Evolutionary conservation across 2,329 filamentous ascomycete genomes (phyloP).

Genomic region (Lasiodiplodia sp.): DNA sequence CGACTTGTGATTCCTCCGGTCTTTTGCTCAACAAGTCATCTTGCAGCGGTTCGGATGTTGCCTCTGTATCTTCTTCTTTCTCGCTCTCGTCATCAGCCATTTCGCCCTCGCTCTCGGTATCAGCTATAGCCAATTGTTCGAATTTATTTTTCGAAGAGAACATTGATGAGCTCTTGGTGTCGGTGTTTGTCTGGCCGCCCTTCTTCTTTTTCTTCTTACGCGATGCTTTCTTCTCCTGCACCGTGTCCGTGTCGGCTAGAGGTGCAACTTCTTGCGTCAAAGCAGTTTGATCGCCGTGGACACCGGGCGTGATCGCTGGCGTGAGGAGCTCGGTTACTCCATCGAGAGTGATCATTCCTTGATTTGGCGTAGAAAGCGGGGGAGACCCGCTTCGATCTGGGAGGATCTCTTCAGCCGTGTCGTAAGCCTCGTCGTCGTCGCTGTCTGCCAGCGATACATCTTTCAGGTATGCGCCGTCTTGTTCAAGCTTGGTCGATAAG

Average conservation of each 20-base stretch:
- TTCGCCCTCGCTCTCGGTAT: not conserved
- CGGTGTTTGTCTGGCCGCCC: not conserved
- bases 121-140: constrained; percentile 9
- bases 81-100: not conserved
- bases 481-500: constrained; percentile 60
- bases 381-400: not conserved
- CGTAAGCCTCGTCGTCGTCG: constrained; percentile 29
- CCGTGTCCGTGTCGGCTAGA: not conserved
- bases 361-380: not conserved
- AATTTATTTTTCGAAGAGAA: constrained; percentile 10
- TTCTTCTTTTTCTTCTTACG: constrained; percentile 32
- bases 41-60: not conserved
- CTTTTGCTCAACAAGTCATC: not conserved
- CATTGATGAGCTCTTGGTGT: not conserved
- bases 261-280: constrained; percentile 1
- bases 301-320: not conserved
- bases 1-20: not conserved
- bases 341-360: not conserved
- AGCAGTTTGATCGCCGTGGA: not conserved
- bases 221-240: not conserved
- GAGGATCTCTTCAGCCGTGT: constrained; percentile 20
- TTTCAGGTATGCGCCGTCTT: constrained; percentile 44
- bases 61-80: not conserved
- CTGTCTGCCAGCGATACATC: not conserved
- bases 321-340: not conserved